Base-by-base conservation (phyloP, 768 basidiomycete genomes). In the Macrolepiota albuminosa region DNA sequence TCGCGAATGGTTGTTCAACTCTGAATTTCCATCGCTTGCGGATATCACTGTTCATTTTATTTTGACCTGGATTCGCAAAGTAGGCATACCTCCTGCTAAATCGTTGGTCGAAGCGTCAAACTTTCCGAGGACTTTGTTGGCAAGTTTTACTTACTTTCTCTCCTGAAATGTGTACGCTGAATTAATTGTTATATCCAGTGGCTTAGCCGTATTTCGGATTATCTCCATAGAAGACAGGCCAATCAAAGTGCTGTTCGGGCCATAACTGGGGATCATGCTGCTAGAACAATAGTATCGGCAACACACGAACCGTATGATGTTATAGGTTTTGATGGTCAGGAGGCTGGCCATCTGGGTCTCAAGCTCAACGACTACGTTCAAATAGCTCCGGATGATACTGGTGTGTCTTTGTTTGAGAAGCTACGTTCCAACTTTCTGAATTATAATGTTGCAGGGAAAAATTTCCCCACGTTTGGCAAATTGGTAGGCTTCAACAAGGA, bases 1-100 rank as follows among this genome's bases (percentile, higher is more conserved):
- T 26, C 75, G 84, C 2, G 77, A 81, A 65, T 87, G 84, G 83
- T 71, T 85, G 9, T 78, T 85, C 59, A 76, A 84, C 61, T 84
- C 84, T 0, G 78, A 78, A 57, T 59, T 71, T 0, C 83, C 84
- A 9, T 75, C 80, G 45, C 69, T 84, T 26, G 81, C 78, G 6
- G 85, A 87, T 65, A 67, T 85, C 37, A 77, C 81, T 3, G 72
- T 80, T 8, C 78, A 84, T 60, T 82, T 83, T 62, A 65, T 80
- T 5, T 70, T 79, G 60, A 66, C 68, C 7, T 86, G 84, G 84
- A 66, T 75, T 36, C 70, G 69, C 34, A 54, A 42, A 42, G 53
- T 43, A 21, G 59, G 46, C 52, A 13, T 77, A 81, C 72, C 63
- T 34, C 68, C 69, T 10, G 67, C 75, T 21, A 66, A 72, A 42